Percentiles rank a stretch among this genome's conserved stretches.
Evolutionary conservation across 768 basidiomycete genomes (phyloP).

Genomic region (Tulasnella sp.): DNA sequence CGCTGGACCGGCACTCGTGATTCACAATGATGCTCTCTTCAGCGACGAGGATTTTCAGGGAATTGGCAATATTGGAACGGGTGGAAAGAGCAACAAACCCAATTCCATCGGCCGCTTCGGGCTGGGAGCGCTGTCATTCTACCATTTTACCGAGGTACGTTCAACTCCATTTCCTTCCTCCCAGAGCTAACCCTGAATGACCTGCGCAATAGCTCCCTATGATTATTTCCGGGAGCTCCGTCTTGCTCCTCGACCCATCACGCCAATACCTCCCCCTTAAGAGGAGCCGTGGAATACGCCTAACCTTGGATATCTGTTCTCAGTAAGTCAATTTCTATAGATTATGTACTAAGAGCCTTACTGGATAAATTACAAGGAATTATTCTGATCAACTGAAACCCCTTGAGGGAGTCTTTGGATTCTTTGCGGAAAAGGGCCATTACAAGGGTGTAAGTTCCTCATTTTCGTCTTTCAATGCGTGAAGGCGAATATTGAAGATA

Average conservation of each 20-base stretch:
- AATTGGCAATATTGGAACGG: background rate
- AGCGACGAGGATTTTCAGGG: background rate
- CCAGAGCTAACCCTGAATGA: background rate
- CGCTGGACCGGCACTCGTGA: background rate
- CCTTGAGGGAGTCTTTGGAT: background rate
- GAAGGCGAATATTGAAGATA: background rate
- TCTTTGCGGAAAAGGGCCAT: background rate
- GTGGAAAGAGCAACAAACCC: background rate
- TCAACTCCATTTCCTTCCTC: background rate
- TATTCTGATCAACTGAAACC: background rate
- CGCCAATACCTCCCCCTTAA: background rate
- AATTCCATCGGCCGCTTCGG: too few relatives aligned
- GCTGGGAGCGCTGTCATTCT: background rate
- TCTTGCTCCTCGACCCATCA: constrained; percentile 2
- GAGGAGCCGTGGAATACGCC: background rate
- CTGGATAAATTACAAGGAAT: background rate
- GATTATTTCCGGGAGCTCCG: background rate
- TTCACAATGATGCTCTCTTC: background rate
- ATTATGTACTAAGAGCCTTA: background rate
- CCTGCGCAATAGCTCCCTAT: background rate
- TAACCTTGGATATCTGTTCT: background rate
- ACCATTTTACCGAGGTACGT: constrained; percentile 5
- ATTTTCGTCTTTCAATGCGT: background rate
- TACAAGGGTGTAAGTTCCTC: background rate
- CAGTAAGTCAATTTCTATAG: background rate